These are phyloP conservation scores for Suillus alpinus DNA, from an alignment of 768 basidiomycete genomes.

Conservation along the genomic window DNA sequence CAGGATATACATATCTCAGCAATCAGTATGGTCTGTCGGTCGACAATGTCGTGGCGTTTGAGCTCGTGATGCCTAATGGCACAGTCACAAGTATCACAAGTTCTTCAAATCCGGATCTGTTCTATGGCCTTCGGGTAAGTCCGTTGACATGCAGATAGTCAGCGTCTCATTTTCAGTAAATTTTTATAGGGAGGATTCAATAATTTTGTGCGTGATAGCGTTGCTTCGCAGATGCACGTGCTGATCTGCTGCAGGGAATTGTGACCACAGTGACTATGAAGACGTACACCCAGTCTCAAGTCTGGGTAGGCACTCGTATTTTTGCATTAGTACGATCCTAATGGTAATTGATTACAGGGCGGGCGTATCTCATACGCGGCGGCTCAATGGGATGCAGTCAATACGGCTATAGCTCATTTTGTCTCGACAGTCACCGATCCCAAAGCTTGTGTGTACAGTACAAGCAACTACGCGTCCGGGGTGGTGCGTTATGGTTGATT, in stretches of 20 bases:
- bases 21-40: constrained; percentile 59
- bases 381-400: constrained; percentile 10
- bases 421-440: constrained; percentile 16
- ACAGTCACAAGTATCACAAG: constrained; percentile 34
- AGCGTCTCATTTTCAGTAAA: neutral
- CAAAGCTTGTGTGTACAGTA: constrained; percentile 37
- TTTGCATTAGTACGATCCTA: neutral
- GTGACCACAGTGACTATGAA: constrained; percentile 57
- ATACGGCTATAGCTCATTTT: constrained; percentile 20
- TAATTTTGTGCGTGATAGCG: constrained; percentile 43
- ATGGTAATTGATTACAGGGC: constrained; percentile 36
- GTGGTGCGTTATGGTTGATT: constrained; percentile 17
- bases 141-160: neutral
- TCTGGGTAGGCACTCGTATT: constrained; percentile 48
- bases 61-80: constrained; percentile 57
- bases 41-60: constrained; percentile 53
- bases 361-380: constrained; percentile 39
- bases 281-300: constrained; percentile 50
- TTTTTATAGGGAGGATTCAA: constrained; percentile 53
- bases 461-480: constrained; percentile 36
- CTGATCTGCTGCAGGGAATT: constrained; percentile 40
- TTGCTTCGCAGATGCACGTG: neutral
- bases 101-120: constrained; percentile 34
- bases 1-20: constrained; percentile 60
- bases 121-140: constrained; percentile 43